Percentiles rank a stretch among this genome's conserved stretches.
These are phyloP conservation scores for Hapsidospora chrysogenum DNA, from an alignment of 495 filamentous ascomycete species.

Conservation along the genomic window DNA sequence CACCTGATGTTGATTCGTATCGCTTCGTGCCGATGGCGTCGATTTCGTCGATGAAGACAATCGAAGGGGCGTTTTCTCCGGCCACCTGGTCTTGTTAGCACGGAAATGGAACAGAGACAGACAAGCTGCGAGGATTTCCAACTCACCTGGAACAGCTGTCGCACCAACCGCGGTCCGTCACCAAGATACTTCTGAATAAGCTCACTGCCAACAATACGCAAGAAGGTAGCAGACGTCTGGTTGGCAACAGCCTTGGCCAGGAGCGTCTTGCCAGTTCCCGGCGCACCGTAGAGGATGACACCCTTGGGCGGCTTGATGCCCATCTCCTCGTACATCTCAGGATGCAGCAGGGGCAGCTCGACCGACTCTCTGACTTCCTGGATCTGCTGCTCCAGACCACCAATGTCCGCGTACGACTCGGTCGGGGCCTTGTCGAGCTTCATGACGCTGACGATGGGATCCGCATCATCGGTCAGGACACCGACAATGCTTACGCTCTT, in stretches of 20 bases:
- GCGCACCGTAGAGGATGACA: conserved; percentile 96
- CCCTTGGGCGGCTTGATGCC: conserved; percentile 99
- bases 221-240: conserved; percentile 94
- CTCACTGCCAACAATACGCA: conserved; percentile 95
- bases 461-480: conserved; percentile 90
- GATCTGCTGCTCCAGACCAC: conserved; percentile 86
- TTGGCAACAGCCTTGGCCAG: conserved; percentile 97
- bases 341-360: conserved; percentile 87
- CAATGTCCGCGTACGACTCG: conserved; percentile 97
- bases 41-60: conserved; percentile 99
- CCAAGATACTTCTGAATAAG: conserved; percentile 98
- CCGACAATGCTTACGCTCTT: conserved; percentile 97
- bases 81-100: conserved; percentile 45
- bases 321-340: conserved; percentile 99
- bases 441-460: conserved; percentile 96
- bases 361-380: conserved; percentile 97
- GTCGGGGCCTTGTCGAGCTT: conserved; percentile 98
- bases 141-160: conserved; percentile 81
- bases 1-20: conserved; percentile 92
- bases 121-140: neutral
- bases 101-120: conserved; percentile 4
- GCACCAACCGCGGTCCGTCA: conserved; percentile 84
- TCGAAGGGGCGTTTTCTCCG: conserved; percentile 88
- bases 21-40: conserved; percentile 98
- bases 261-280: conserved; percentile 93